Evolutionary conservation across 2,329 filamentous ascomycete genomes (phyloP), one percentile per base, ranked within the genome.

Genomic region (Colletotrichum eremochloae): DNA sequence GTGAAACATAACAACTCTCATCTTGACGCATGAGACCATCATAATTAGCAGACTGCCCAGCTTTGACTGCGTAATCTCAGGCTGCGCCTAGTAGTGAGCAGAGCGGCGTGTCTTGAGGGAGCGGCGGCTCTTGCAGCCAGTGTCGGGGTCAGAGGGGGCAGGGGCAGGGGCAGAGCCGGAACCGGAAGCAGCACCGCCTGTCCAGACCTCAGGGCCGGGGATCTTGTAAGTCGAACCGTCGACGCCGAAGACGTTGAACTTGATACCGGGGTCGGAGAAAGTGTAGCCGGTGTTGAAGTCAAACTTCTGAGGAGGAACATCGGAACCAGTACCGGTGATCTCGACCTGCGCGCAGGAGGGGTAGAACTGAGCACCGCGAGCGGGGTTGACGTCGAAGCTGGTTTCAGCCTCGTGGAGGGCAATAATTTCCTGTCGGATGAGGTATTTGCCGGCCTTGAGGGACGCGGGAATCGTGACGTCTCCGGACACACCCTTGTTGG

Each of bases 341-440:
- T 90, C 84, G 74, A 92, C 77, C 83, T 92, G 91, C 76, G 89
- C 82, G 79, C 90, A 89, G 74, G 86, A 84, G 68, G 87, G 86
- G 80, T 89, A 89, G 80, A 87, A 87, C 80, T 87, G 86, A 64
- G 85, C 85, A 33, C 86, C 85, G 74, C 86, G 81, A 66, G 77
- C 77, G 12, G 77, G 70, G 77, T 82, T 77, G 42, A 61, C 62
- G 56, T 74, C 67, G 76, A 73, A 80, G 66, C 77, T 71, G 36
- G 81, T 78, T 2, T 80, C 79, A 46, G 85, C 83, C 75, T 84
- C 83, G 81, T 89, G 87, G 60, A 84, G 85, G 63, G 82, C 87
- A 70, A 89, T 88, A 77, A 88, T 87, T 79, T 89, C 87, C 77
- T 88, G 85, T 66, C 87, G 85, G 74, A 89, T 77, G 68, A 89